Evolutionary conservation across 2,329 filamentous ascomycete species (phyloP).

Genomic region (Sporothrix brasiliensis): DNA sequence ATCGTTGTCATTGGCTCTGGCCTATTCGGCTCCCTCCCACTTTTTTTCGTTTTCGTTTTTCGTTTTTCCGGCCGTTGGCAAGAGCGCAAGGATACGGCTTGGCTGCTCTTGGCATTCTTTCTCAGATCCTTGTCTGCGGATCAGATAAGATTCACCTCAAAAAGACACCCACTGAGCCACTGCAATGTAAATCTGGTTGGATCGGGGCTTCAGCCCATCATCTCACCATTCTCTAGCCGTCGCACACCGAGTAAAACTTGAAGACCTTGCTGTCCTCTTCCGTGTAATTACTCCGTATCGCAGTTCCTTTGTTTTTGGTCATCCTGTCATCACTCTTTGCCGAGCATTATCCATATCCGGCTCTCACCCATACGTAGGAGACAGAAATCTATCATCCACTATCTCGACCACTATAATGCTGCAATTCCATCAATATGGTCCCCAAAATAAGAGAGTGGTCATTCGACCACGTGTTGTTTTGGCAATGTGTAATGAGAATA

Average conservation of each 20-base stretch:
- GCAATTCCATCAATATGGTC: constrained; percentile 11
- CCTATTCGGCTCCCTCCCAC: not conserved
- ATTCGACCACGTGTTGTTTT: constrained; percentile 10
- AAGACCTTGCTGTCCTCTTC: not conserved
- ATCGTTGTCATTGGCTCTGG: not conserved
- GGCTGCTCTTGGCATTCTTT: constrained; percentile 10
- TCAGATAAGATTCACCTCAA: constrained; percentile 28
- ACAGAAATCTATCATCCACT: not conserved
- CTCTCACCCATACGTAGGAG: constrained; percentile 5
- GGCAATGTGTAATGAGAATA: not conserved
- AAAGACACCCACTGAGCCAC: constrained; percentile 1
- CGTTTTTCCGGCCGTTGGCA: not conserved
- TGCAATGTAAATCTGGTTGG: constrained; percentile 6
- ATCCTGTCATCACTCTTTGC: not conserved
- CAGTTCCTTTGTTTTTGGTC: not conserved
- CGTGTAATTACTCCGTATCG: not conserved
- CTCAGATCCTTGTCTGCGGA: constrained; percentile 17
- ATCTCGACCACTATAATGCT: not conserved
- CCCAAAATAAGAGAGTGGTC: constrained; percentile 6
- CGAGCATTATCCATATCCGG: not conserved
- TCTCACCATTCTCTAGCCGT: not conserved
- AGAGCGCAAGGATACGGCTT: not conserved
- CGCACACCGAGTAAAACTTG: not conserved
- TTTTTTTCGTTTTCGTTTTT: too few relatives aligned
- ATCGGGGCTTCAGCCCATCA: constrained; percentile 6